phyloP scores from a whole-genome alignment of 2,329 filamentous ascomycete genomes.

The Ophiostoma novo-ulmi region DNA sequence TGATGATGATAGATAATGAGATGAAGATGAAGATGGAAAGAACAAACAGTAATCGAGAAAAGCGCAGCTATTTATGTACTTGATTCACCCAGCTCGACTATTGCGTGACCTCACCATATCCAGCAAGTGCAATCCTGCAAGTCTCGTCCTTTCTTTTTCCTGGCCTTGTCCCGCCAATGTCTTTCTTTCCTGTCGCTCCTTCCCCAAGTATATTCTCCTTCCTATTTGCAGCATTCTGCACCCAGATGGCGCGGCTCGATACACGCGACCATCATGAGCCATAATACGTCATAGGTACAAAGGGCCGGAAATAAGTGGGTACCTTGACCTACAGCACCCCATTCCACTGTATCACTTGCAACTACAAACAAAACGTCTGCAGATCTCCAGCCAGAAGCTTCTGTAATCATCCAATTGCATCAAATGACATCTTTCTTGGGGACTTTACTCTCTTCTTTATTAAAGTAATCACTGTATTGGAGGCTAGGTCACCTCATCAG shows the following conservation, averaged over 20 bases:
- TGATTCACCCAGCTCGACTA: not conserved
- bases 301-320: not conserved
- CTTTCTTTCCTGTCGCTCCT: no score
- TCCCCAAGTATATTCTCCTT: conserved; percentile 1
- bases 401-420: conserved; percentile 4
- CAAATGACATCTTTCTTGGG: not conserved
- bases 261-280: conserved; percentile 13
- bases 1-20: not conserved
- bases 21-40: not conserved
- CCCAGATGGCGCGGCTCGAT: conserved; percentile 17
- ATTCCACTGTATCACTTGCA: not conserved
- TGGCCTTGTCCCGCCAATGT: not conserved
- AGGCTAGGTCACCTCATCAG: no score
- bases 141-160: not conserved
- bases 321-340: not conserved
- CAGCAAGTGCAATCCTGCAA: not conserved
- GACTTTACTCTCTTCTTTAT: not conserved
- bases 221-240: not conserved
- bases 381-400: conserved; percentile 10
- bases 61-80: not conserved
- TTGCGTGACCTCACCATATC: conserved; percentile 8
- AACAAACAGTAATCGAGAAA: not conserved
- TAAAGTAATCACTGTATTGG: not conserved
- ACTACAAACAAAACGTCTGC: not conserved
- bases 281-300: conserved; percentile 25